Evolutionary conservation across 164 flowering plant genomes (phyloP).

Genomic region (Hamamelis virginiana): DNA sequence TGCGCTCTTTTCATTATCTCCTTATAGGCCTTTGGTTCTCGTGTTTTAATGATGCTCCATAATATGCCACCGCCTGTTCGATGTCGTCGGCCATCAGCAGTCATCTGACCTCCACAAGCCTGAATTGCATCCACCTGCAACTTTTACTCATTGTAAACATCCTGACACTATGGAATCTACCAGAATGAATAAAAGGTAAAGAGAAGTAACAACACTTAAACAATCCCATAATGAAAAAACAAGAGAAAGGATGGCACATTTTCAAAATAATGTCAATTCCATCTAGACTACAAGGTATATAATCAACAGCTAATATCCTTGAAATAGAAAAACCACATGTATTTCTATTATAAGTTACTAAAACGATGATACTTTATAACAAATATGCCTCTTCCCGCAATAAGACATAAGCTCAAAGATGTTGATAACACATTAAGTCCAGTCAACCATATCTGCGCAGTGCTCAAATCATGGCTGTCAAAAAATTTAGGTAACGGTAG

Average conservation of each 20-base stretch:
- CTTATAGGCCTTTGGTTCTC: conserved; percentile 78
- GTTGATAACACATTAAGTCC: background rate
- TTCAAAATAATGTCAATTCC: no score
- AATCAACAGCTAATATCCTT: no score
- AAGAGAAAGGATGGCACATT: no score
- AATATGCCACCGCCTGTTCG: conserved; percentile 85
- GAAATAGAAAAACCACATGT: no score
- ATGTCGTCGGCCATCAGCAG: conserved; percentile 69
- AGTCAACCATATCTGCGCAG: background rate
- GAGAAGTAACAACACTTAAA: no score
- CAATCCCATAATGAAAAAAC: no score
- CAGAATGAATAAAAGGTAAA: no score
- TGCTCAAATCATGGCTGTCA: background rate
- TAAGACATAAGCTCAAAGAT: background rate
- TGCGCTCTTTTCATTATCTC: conserved; percentile 83
- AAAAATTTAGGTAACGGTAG: background rate
- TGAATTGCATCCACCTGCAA: conserved; percentile 88
- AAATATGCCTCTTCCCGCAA: background rate
- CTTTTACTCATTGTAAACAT: conserved; percentile 1
- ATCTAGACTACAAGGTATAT: no score
- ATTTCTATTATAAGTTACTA: no score
- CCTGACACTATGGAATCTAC: background rate
- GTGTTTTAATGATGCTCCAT: conserved; percentile 81
- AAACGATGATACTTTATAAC: background rate
- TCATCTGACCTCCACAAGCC: conserved; percentile 94